Percentiles rank a stretch among this genome's conserved stretches.
Conservation (phyloP, 331 rosid species). For the Acacia pycnantha region DNA sequence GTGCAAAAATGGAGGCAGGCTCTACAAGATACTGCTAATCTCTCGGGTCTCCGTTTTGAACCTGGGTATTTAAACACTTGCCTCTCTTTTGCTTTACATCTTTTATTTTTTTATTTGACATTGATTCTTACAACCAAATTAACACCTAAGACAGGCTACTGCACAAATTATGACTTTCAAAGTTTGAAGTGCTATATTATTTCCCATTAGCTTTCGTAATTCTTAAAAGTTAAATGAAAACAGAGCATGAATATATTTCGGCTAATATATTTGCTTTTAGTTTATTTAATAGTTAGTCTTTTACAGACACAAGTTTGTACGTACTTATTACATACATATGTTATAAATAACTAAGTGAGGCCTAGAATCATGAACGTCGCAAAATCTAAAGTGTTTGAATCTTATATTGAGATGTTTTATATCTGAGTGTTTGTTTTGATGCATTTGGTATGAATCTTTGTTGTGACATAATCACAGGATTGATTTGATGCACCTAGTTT, state of each 20-base stretch:
- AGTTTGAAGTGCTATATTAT: background rate
- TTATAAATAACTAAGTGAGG: background rate
- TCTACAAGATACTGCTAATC: background rate
- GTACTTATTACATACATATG: background rate
- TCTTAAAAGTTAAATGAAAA: background rate
- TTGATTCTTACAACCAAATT: background rate
- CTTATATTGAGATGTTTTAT: background rate
- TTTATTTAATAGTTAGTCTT: background rate
- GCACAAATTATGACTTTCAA: background rate
- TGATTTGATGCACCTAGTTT: background rate
- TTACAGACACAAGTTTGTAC: no score
- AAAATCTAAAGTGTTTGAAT: slow-evolving; percentile 3
- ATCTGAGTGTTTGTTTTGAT: background rate
- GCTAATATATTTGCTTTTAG: background rate
- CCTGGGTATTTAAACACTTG: background rate
- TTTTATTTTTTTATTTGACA: background rate
- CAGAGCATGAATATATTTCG: background rate
- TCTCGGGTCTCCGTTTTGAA: background rate
- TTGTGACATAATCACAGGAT: background rate
- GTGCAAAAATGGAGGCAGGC: background rate
- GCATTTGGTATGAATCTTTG: background rate
- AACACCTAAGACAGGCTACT: background rate
- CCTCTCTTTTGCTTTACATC: background rate
- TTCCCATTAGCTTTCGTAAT: background rate
- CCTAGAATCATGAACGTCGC: slow-evolving; percentile 4